Conservation (phyloP, 208 protist species). For the Acanthamoeba healyi region DNA sequence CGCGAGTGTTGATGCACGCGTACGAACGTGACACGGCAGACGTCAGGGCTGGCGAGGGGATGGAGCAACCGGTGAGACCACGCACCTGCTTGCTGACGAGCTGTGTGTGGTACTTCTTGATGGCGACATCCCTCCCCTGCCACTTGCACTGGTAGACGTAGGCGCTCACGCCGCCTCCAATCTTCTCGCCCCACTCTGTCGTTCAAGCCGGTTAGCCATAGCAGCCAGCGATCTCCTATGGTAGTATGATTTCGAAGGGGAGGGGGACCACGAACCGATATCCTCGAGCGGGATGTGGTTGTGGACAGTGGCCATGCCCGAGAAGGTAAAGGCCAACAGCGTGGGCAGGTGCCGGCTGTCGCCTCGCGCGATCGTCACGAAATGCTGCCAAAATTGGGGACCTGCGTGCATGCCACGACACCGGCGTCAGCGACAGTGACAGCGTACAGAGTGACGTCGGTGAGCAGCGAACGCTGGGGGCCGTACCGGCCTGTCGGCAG, state of each 20-base stretch:
- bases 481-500: constrained; percentile 34
- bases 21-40: no score
- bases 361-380: constrained; percentile 48
- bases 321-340: constrained; percentile 53
- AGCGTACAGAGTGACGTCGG: no score
- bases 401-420: not conserved
- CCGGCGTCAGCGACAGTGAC: no score
- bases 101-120: constrained; percentile 66
- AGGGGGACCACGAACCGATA: constrained; percentile 26
- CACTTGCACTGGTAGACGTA: constrained; percentile 45
- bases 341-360: constrained; percentile 62
- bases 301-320: constrained; percentile 34
- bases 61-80: no score
- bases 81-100: constrained; percentile 58
- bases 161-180: constrained; percentile 60
- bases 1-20: no score
- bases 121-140: constrained; percentile 21
- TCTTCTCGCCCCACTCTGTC: constrained; percentile 46
- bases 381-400: constrained; percentile 69
- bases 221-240: no score
- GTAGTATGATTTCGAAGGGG: no score
- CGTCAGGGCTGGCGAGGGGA: no score
- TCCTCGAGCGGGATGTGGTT: constrained; percentile 24
- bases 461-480: no score
- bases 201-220: no score